Evolutionary conservation across 352 stramenopile species (phyloP).

Genomic region (Phytophthora podocarpi): DNA sequence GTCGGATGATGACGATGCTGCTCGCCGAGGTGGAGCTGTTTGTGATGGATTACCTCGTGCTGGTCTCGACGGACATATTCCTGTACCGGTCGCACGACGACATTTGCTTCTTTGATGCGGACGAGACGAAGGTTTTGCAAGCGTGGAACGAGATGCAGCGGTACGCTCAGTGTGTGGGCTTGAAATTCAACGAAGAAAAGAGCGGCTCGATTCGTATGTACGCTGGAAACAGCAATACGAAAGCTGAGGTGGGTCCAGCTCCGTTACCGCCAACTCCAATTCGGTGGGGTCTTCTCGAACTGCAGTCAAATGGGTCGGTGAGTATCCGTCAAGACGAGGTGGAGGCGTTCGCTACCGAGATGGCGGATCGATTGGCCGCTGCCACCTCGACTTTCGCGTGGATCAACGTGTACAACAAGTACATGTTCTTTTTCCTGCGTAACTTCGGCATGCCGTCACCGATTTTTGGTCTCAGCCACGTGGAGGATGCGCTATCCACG

Average conservation of each 20-base stretch:
- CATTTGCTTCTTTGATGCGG: slow-evolving; percentile 50
- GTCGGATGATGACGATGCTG: slow-evolving; percentile 45
- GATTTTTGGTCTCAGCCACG: slow-evolving; percentile 36
- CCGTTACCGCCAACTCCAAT: slow-evolving; percentile 42
- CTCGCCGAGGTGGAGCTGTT: slow-evolving; percentile 52
- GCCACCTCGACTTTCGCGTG: slow-evolving; percentile 40
- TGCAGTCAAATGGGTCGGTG: slow-evolving; percentile 46
- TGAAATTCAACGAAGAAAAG: slow-evolving; percentile 51
- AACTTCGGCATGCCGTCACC: slow-evolving; percentile 48
- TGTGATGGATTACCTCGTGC: slow-evolving; percentile 51
- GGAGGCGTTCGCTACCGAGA: slow-evolving; percentile 42
- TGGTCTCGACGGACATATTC: slow-evolving; percentile 35
- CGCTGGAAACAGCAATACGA: background rate
- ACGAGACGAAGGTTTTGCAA: slow-evolving; percentile 33
- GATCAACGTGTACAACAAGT: slow-evolving; percentile 68
- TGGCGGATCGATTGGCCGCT: slow-evolving; percentile 39
- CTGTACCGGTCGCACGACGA: slow-evolving; percentile 56
- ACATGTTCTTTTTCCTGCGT: slow-evolving; percentile 59
- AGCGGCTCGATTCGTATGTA: slow-evolving; percentile 44
- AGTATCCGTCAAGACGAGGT: slow-evolving; percentile 41
- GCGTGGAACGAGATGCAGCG: slow-evolving; percentile 48
- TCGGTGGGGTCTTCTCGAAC: slow-evolving; percentile 48
- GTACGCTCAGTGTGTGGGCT: slow-evolving; percentile 21
- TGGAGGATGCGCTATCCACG: slow-evolving; percentile 35
- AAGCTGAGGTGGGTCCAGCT: slow-evolving; percentile 16